These are phyloP conservation scores for Spirogloea muscicola DNA, from an alignment of 139 green algal genomes.

Conservation along the genomic window DNA sequence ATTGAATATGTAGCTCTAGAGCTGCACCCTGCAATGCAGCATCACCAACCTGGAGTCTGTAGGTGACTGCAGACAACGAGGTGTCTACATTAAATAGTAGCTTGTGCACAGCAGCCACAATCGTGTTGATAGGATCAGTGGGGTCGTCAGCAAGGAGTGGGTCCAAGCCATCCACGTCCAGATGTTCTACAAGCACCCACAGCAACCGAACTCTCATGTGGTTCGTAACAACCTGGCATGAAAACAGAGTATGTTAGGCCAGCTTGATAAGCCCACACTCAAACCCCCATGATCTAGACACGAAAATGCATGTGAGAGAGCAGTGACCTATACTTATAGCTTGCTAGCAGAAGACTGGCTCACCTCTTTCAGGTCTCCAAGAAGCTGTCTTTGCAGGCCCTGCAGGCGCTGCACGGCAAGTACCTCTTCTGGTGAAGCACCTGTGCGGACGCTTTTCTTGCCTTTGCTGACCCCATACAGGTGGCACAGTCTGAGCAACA, in stretches of 20 bases:
- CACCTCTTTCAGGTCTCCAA: constrained; percentile 24
- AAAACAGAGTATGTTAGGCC: too few relatives aligned
- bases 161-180: background rate
- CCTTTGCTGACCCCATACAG: constrained; percentile 33
- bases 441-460: constrained; percentile 29
- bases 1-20: background rate
- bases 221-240: constrained; percentile 10
- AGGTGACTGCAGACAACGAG: background rate
- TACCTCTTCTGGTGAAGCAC: constrained; percentile 27
- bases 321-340: too few relatives aligned
- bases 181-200: constrained; percentile 32
- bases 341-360: too few relatives aligned
- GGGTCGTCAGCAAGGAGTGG: constrained; percentile 40
- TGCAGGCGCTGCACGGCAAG: constrained; percentile 30
- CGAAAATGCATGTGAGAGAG: too few relatives aligned
- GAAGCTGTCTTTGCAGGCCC: constrained; percentile 33
- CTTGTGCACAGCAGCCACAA: constrained; percentile 5
- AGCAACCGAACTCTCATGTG: constrained; percentile 27
- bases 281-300: too few relatives aligned
- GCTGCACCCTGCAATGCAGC: background rate
- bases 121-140: constrained; percentile 29
- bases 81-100: constrained; percentile 25
- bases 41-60: constrained; percentile 19
- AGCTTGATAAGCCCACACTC: too few relatives aligned
- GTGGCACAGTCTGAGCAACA: constrained; percentile 38